phyloP scores from a whole-genome alignment of 768 basidiomycete species.

The Kwoniella sp. region DNA sequence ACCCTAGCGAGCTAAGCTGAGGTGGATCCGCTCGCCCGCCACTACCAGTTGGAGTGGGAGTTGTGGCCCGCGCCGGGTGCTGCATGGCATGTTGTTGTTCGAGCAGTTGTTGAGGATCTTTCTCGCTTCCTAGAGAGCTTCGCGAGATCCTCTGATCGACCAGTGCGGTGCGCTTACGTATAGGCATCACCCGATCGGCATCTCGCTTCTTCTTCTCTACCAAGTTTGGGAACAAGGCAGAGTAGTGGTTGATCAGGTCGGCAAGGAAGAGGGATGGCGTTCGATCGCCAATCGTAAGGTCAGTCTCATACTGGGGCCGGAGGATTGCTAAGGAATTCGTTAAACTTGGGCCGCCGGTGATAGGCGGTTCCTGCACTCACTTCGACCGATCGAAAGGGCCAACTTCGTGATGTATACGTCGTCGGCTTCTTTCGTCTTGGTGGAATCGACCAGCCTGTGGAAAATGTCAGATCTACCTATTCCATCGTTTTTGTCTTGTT shows the following conservation, averaged over 20 bases:
- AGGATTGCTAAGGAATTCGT: conserved; percentile 62
- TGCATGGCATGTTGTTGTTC: conserved; percentile 57
- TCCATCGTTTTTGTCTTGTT: too few relatives aligned
- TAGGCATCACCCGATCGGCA: conserved; percentile 74
- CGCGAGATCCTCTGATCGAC: conserved; percentile 85
- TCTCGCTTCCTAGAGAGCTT: conserved; percentile 64
- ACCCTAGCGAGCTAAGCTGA: conserved; percentile 1
- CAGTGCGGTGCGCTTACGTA: conserved; percentile 78
- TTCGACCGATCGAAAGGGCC: conserved; percentile 76
- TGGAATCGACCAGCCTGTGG: conserved; percentile 64
- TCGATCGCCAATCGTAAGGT: conserved; percentile 87
- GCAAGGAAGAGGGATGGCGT: conserved; percentile 75
- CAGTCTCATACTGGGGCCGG: conserved; percentile 73
- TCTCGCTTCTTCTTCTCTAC: conserved; percentile 81
- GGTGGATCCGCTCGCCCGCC: neutral
- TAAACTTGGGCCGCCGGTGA: neutral
- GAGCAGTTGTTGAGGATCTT: conserved; percentile 66
- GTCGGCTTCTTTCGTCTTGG: conserved; percentile 63
- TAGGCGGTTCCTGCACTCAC: conserved; percentile 55
- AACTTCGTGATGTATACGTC: conserved; percentile 83
- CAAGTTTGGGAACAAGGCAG: conserved; percentile 69
- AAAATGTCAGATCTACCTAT: too few relatives aligned
- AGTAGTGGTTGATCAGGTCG: conserved; percentile 74
- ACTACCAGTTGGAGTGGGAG: neutral
- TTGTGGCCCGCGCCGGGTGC: conserved; percentile 50